These are phyloP conservation scores for Phtheirospermum japonicum DNA, from an alignment of 257 asterid species.

Conservation along the genomic window DNA sequence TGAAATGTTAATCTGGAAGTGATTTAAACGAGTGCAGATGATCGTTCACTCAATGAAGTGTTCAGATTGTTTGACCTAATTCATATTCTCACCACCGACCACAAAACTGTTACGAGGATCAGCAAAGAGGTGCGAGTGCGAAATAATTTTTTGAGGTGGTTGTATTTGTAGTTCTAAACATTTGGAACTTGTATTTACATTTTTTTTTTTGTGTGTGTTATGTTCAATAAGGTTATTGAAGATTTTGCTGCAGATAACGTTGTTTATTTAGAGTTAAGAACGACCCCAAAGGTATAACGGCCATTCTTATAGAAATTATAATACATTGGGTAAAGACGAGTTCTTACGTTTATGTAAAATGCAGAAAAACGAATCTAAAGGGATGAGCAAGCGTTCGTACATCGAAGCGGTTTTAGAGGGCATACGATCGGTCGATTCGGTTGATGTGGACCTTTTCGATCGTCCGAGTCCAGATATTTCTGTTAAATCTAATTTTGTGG, in stretches of 20 bases:
- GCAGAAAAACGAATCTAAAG: slow-evolving; percentile 76
- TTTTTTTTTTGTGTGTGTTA: slow-evolving; percentile 12
- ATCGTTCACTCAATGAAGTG: slow-evolving; percentile 78
- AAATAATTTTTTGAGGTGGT: background rate
- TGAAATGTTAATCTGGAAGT: slow-evolving; percentile 27
- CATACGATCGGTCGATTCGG: slow-evolving; percentile 53
- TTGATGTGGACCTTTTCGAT: slow-evolving; percentile 51
- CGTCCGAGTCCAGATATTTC: slow-evolving; percentile 33
- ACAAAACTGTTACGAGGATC: slow-evolving; percentile 72
- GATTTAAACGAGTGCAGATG: slow-evolving; percentile 43
- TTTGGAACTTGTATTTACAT: no score
- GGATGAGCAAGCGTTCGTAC: slow-evolving; percentile 91
- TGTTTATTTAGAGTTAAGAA: slow-evolving; percentile 83
- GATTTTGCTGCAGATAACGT: slow-evolving; percentile 96
- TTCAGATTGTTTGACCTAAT: slow-evolving; percentile 92
- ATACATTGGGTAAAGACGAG: background rate
- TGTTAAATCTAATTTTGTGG: slow-evolving; percentile 27
- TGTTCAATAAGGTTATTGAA: slow-evolving; percentile 63
- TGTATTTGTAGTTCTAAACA: slow-evolving; percentile 5
- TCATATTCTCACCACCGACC: slow-evolving; percentile 80
- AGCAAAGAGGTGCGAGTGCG: slow-evolving; percentile 64
- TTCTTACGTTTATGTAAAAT: slow-evolving; percentile 1
- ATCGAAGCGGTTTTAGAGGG: slow-evolving; percentile 83
- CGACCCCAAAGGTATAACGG: slow-evolving; percentile 78
- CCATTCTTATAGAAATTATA: background rate